Percentiles rank a stretch among this genome's conserved stretches.
phyloP scores from a whole-genome alignment of 805 yeast species.

The Saccharomycopsis babjevae region DNA sequence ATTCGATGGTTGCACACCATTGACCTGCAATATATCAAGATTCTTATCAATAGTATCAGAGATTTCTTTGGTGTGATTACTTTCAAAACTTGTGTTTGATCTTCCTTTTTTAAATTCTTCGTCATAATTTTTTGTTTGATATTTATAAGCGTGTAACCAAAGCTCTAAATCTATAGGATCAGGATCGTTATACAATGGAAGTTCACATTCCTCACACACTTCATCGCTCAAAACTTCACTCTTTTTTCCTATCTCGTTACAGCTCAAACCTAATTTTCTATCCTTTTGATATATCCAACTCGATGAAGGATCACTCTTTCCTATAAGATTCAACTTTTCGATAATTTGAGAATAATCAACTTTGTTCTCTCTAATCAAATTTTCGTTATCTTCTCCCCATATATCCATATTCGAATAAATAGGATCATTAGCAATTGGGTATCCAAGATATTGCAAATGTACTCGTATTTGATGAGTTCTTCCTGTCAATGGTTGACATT shows the following conservation, averaged over 20 bases:
- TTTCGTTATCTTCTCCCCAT: constrained; percentile 55
- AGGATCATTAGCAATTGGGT: constrained; percentile 76
- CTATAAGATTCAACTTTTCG: constrained; percentile 46
- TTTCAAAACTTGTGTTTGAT: background rate
- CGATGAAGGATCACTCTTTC: constrained; percentile 57
- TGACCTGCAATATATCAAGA: background rate
- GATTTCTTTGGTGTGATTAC: background rate
- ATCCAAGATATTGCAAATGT: constrained; percentile 78
- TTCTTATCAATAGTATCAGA: background rate
- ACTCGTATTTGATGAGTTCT: constrained; percentile 94
- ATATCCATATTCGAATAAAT: constrained; percentile 63
- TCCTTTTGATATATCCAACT: constrained; percentile 50
- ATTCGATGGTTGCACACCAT: background rate
- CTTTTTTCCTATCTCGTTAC: background rate
- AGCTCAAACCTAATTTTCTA: background rate
- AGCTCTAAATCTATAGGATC: constrained; percentile 77
- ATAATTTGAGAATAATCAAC: constrained; percentile 42
- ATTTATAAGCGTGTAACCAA: constrained; percentile 86
- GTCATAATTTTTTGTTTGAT: constrained; percentile 33
- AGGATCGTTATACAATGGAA: constrained; percentile 76
- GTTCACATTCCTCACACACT: constrained; percentile 54
- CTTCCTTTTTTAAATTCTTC: background rate
- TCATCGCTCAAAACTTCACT: constrained; percentile 62
- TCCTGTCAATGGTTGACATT: constrained; percentile 83
- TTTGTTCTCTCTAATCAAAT: constrained; percentile 51